phyloP scores from a whole-genome alignment of 352 stramenopile species.

The Globisporangium spiculum region DNA sequence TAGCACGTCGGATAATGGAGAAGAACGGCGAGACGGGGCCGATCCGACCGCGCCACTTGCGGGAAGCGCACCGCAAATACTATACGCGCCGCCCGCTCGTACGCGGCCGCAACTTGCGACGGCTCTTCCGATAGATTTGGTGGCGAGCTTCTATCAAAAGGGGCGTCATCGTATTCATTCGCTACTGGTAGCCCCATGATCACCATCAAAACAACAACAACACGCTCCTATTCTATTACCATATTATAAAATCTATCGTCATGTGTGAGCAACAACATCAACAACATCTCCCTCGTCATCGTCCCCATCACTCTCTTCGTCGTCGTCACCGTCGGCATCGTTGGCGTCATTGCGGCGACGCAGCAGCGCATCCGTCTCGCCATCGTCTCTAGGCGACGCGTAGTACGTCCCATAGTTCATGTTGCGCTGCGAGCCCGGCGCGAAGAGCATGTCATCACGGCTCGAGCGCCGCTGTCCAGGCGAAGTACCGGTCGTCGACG shows the following conservation, averaged over 20 bases:
- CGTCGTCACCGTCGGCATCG: constrained; percentile 20
- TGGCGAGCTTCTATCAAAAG: not conserved
- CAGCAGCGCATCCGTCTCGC: constrained; percentile 10
- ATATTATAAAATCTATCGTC: constrained; percentile 22
- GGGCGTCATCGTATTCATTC: not conserved
- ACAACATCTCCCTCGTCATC: constrained; percentile 22
- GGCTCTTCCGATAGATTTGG: constrained; percentile 39
- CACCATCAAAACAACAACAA: constrained; percentile 8
- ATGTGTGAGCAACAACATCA: constrained; percentile 4
- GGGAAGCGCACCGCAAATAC: constrained; percentile 80
- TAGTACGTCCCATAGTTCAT: constrained; percentile 28
- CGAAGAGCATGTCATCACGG: constrained; percentile 31
- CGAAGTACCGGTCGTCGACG: constrained; percentile 31
- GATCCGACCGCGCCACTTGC: constrained; percentile 70
- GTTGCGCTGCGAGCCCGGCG: constrained; percentile 15
- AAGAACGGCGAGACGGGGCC: constrained; percentile 70
- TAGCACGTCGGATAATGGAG: constrained; percentile 80
- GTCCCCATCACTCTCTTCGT: constrained; percentile 17
- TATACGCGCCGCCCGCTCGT: constrained; percentile 74
- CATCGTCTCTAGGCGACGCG: constrained; percentile 3
- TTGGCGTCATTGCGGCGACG: not conserved
- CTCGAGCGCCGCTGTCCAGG: constrained; percentile 27
- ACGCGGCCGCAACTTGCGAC: constrained; percentile 52
- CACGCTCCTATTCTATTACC: constrained; percentile 23
- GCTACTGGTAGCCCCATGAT: not conserved